Conservation (phyloP, 2,329 filamentous ascomycete species). For the Leptodontidium sp. region DNA sequence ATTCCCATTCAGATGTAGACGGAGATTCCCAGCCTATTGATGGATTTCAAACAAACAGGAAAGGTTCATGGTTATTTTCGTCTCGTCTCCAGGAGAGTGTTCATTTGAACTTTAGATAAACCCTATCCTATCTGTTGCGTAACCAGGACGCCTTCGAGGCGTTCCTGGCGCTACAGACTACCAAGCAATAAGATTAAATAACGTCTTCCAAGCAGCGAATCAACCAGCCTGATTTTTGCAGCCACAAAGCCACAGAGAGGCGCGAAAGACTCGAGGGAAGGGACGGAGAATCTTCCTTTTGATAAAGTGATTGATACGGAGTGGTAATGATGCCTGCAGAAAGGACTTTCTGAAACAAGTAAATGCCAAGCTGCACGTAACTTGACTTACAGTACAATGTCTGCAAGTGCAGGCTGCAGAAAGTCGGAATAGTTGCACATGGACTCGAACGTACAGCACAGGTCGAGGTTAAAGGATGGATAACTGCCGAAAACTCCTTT, state of each 20-base stretch:
- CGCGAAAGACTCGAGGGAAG: neutral
- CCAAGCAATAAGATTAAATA: neutral
- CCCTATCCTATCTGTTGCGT: constrained; percentile 1
- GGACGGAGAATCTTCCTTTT: neutral
- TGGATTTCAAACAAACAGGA: neutral
- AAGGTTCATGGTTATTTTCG: too few relatives aligned
- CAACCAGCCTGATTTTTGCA: neutral
- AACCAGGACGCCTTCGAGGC: neutral
- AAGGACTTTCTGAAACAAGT: neutral
- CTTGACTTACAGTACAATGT: neutral
- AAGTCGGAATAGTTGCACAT: neutral
- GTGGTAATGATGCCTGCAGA: neutral
- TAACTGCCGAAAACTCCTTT: constrained; percentile 5
- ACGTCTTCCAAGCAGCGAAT: constrained; percentile 1
- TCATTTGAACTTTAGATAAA: neutral
- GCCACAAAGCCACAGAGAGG: constrained; percentile 1
- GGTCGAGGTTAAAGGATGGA: neutral
- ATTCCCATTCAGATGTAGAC: neutral
- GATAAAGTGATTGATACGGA: neutral
- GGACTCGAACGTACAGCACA: too few relatives aligned
- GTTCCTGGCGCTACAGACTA: constrained; percentile 12
- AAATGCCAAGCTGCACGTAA: neutral
- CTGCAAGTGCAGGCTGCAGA: neutral
- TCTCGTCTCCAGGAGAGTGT: neutral
- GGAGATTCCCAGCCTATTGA: neutral